phyloP scores from a whole-genome alignment of 2,329 filamentous ascomycete species.

The Colletotrichum musicola region DNA sequence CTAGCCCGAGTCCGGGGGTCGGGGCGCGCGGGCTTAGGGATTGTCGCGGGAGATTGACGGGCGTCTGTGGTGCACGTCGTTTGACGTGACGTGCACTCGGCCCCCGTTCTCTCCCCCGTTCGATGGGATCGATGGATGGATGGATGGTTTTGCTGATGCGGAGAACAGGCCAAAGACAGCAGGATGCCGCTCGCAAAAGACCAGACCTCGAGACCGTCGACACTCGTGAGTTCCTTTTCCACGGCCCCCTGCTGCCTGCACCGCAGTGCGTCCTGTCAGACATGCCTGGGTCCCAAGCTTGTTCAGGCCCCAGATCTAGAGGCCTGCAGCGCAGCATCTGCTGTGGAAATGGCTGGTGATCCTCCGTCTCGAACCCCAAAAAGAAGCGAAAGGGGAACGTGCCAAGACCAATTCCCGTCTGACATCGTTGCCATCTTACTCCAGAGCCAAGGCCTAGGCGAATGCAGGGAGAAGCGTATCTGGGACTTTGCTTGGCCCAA shows the following conservation, averaged over 20 bases:
- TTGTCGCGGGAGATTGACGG: constrained; percentile 35
- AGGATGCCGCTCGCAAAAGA: background rate
- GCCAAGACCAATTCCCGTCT: constrained; percentile 32
- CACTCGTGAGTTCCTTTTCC: background rate
- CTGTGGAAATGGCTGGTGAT: background rate
- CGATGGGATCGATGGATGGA: constrained; percentile 8
- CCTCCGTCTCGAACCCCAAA: constrained; percentile 19
- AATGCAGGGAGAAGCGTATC: constrained; percentile 6
- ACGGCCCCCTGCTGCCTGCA: background rate
- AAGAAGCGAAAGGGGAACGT: constrained; percentile 15
- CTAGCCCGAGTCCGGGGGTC: background rate
- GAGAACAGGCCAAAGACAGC: constrained; percentile 15
- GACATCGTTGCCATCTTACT: constrained; percentile 5
- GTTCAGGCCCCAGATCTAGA: background rate
- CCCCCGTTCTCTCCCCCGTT: background rate
- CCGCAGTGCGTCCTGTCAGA: background rate
- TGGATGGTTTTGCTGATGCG: constrained; percentile 2
- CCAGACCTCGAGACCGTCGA: background rate
- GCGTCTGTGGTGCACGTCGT: constrained; percentile 23
- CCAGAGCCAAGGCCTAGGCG: constrained; percentile 9
- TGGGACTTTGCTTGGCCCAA: background rate
- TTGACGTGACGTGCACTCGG: constrained; percentile 20
- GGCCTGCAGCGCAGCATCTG: constrained; percentile 19
- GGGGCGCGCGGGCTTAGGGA: background rate
- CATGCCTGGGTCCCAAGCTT: background rate